A percentile compares a stretch with the other conserved stretches of the same genome.
Conservation (phyloP, 352 stramenopile species). For the Globisporangium uncinulatum region DNA sequence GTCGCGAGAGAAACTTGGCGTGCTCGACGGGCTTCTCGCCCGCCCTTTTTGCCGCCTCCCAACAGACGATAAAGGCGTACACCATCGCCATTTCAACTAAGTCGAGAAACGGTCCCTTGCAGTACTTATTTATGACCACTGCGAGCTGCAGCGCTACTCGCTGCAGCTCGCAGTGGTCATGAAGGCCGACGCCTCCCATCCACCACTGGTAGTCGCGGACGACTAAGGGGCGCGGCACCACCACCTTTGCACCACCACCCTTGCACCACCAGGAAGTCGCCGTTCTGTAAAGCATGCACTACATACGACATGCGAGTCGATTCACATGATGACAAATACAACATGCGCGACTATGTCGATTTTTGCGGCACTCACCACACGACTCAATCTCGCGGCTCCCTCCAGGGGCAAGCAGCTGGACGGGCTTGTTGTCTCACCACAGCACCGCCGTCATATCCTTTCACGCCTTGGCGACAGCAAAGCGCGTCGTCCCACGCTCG, state of each 20-base stretch:
- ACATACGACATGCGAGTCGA: neutral
- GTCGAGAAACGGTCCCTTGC: neutral
- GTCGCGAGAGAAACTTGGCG: neutral
- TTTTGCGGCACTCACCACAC: neutral
- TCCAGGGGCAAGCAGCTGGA: neutral
- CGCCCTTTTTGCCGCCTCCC: neutral
- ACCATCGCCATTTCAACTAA: neutral
- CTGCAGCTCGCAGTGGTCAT: neutral
- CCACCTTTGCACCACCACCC: neutral
- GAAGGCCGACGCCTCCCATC: neutral
- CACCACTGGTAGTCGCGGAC: neutral
- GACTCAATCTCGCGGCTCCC: neutral
- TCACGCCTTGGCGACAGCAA: neutral
- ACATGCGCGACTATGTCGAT: neutral
- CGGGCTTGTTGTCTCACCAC: conserved; percentile 1
- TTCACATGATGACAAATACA: neutral
- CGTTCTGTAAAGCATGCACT: neutral
- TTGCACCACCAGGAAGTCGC: neutral
- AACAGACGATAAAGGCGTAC: neutral
- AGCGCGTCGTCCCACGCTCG: too few species aligned
- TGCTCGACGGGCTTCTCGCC: neutral
- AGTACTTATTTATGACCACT: neutral
- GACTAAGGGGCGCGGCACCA: neutral
- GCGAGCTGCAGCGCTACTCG: neutral
- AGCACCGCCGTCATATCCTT: neutral